Conservation (phyloP, 164 flowering plant genomes). For the Cinnamomum chago region DNA sequence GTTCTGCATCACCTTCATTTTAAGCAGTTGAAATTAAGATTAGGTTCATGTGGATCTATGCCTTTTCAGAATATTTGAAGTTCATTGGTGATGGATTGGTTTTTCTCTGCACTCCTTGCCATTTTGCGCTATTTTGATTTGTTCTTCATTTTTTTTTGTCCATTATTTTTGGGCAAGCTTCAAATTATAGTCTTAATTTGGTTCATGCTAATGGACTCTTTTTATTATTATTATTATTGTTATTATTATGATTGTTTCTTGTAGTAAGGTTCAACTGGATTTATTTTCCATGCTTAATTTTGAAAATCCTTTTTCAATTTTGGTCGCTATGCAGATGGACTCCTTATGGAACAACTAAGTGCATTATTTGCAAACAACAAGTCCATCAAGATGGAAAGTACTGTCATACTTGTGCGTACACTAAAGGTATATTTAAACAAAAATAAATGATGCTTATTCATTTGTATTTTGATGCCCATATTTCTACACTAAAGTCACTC, state of each 20-base stretch:
- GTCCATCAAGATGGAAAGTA: slow-evolving; percentile 92
- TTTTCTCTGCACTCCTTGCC: background rate
- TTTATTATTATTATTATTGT: background rate
- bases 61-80: background rate
- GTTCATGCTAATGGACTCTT: background rate
- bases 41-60: background rate
- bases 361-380: slow-evolving; percentile 98
- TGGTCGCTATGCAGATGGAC: slow-evolving; percentile 63
- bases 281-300: background rate
- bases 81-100: background rate
- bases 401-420: slow-evolving; percentile 95
- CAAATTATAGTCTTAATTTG: background rate
- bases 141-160: no score
- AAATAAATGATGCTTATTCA: background rate
- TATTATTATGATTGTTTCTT: background rate
- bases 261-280: background rate
- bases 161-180: background rate
- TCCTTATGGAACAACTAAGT: slow-evolving; percentile 84
- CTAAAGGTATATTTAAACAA: slow-evolving; percentile 51
- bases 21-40: no score
- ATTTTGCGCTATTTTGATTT: background rate
- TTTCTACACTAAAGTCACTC: background rate
- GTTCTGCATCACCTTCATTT: no score
- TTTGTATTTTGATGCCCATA: background rate
- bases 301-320: background rate